Base-by-base conservation (phyloP, 768 basidiomycete genomes). In the Trametes coccinea region DNA sequence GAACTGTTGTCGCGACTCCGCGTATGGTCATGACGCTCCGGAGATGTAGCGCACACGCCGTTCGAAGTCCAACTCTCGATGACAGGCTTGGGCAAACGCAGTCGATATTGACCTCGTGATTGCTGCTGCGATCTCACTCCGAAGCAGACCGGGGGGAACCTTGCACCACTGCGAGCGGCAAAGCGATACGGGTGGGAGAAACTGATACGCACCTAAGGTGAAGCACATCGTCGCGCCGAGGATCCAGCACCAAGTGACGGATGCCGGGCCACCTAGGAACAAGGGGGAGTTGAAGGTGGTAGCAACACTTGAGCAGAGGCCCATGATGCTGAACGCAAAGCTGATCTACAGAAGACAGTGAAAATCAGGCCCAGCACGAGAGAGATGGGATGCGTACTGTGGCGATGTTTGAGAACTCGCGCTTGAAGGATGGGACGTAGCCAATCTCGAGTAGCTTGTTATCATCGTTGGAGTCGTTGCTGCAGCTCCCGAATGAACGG, bases 351-450 rank as follows among this genome's bases (percentile, higher is more conserved):
- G 11, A 2, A 17, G 13, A 9, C 16, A 1, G 50, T 63, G 13
- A 53, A 51, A 14, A 47, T 41, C 4, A 51, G 33, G 45, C 27
- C 13, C 22, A 22, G 9, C 48, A n/a, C n/a, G 41, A 11, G 37
- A 17, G 37, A 22, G 16, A 56, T 27, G 13, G 53, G 22, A 30
- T 31, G 60, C 84, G 61, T 64, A 88, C 88, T 62, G 89, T 90
- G n/a, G 88, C 88, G 34, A 92, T 73, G 69, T 90, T 91, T 6
- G 88, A 85, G 67, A 94, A 94, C 78, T 94, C 92, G 60, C 92
- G 81, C 72, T 85, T 86, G 79, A 94, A 93, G 14, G 88, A 90
- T 44, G 88, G 88, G 68, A 86, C 84, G 68, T 90, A 90, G 17
- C 88, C 88, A 67, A 89, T 72, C 14, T 83, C 85, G 57, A 85